These are phyloP conservation scores for Lunasporangiospora selenospora DNA, from an alignment of 192 early-diverging fungal genomes.

Conservation along the genomic window DNA sequence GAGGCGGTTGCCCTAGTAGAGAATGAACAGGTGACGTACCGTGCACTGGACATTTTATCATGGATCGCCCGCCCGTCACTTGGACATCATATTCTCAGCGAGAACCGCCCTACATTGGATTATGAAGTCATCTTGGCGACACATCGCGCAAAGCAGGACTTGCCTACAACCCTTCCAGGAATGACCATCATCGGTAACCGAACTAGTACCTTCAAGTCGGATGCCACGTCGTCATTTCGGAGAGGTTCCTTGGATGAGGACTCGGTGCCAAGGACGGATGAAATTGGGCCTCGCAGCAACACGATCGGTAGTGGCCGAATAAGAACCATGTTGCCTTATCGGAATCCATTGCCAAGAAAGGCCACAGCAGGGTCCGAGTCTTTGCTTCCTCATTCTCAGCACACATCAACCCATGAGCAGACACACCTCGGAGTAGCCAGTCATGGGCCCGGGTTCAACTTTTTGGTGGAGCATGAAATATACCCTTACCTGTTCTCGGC, in stretches of 20 bases:
- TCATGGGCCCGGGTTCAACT: slow-evolving; percentile 8
- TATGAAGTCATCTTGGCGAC: slow-evolving; percentile 28
- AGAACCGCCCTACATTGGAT: slow-evolving; percentile 28
- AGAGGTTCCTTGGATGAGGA: slow-evolving; percentile 18
- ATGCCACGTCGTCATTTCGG: slow-evolving; percentile 13
- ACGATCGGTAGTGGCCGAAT: slow-evolving; percentile 4
- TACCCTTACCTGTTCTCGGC: slow-evolving; percentile 40
- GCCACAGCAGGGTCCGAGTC: no score
- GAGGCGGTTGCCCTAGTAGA: slow-evolving; percentile 56
- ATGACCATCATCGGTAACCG: neutral
- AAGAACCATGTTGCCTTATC: slow-evolving; percentile 9
- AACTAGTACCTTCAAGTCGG: slow-evolving; percentile 11
- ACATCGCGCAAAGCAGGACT: slow-evolving; percentile 3
- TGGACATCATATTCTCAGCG: slow-evolving; percentile 22
- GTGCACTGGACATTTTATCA: slow-evolving; percentile 50
- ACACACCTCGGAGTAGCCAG: no score
- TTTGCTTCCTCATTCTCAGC: no score
- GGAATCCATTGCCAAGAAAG: slow-evolving; percentile 15
- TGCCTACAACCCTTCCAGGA: neutral
- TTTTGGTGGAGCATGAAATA: slow-evolving; percentile 36
- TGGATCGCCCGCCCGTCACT: slow-evolving; percentile 34
- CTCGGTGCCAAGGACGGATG: neutral
- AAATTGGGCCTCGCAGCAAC: neutral
- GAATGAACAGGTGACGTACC: slow-evolving; percentile 34
- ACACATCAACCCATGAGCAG: no score